phyloP scores from a whole-genome alignment of 352 stramenopile genomes.

The Phytopythium helicoides region DNA sequence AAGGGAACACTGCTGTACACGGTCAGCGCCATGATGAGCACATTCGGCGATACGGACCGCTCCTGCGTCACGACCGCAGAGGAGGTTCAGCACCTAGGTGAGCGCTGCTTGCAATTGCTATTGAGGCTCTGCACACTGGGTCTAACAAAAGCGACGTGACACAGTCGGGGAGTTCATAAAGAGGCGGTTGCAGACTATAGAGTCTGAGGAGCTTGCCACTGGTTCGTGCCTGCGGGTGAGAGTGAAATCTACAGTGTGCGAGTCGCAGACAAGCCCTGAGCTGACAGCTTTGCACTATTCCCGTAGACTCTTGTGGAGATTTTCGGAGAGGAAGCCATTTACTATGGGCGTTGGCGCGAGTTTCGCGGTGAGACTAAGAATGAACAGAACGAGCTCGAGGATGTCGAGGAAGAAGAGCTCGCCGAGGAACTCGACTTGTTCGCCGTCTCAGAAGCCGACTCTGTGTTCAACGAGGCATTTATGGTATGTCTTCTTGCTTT shows the following conservation, averaged over 20 bases:
- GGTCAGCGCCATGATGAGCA: constrained; percentile 83
- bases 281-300: not conserved
- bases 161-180: constrained; percentile 59
- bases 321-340: constrained; percentile 73
- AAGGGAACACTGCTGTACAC: constrained; percentile 52
- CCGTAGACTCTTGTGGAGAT: constrained; percentile 65
- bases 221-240: constrained; percentile 52
- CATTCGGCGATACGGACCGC: constrained; percentile 63
- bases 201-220: constrained; percentile 40
- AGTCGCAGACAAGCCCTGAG: not conserved
- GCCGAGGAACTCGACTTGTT: constrained; percentile 85
- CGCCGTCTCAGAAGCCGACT: constrained; percentile 72
- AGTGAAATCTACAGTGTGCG: not conserved
- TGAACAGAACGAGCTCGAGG: constrained; percentile 74
- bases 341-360: constrained; percentile 85
- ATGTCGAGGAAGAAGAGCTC: constrained; percentile 77
- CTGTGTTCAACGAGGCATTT: constrained; percentile 74
- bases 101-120: not conserved
- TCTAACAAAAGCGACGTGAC: not conserved
- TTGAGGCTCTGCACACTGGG: constrained; percentile 1
- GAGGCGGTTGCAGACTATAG: constrained; percentile 30
- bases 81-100: constrained; percentile 53
- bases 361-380: constrained; percentile 80
- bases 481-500: constrained; percentile 41
- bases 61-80: constrained; percentile 61